A percentile compares a stretch with the other conserved stretches of the same genome.
Evolutionary conservation across 495 filamentous ascomycete species (phyloP).

Genomic region (Astrocystis sublimbata): DNA sequence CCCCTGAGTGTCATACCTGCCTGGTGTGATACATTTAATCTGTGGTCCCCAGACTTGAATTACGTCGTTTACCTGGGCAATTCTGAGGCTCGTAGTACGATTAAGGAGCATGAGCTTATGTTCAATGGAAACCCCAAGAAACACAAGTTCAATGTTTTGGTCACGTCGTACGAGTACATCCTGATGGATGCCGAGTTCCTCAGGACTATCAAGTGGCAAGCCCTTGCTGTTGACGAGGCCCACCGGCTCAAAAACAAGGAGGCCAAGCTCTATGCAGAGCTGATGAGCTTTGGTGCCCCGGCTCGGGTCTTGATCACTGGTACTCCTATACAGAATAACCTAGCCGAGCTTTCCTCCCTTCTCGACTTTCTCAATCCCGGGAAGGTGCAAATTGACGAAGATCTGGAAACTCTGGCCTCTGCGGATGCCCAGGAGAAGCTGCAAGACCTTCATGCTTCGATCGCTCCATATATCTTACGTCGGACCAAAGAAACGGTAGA

Average conservation of each 20-base stretch:
- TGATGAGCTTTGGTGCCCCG: slow-evolving; percentile 81
- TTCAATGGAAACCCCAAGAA: slow-evolving; percentile 78
- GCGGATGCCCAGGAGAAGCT: slow-evolving; percentile 50
- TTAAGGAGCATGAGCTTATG: slow-evolving; percentile 85
- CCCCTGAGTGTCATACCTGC: slow-evolving; percentile 94
- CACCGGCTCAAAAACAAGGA: slow-evolving; percentile 96
- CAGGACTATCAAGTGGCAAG: slow-evolving; percentile 92
- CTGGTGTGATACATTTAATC: slow-evolving; percentile 96
- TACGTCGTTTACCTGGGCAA: slow-evolving; percentile 96
- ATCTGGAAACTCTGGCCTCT: slow-evolving; percentile 65
- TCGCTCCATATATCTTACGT: slow-evolving; percentile 91
- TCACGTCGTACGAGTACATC: slow-evolving; percentile 96
- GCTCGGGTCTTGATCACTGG: slow-evolving; percentile 92
- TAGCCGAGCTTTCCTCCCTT: slow-evolving; percentile 86
- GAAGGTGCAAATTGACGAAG: slow-evolving; percentile 78
- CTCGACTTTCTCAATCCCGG: slow-evolving; percentile 96
- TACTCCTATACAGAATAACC: slow-evolving; percentile 95
- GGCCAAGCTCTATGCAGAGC: slow-evolving; percentile 82
- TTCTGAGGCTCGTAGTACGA: slow-evolving; percentile 74
- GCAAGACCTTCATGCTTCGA: slow-evolving; percentile 67
- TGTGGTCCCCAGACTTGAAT: slow-evolving; percentile 95
- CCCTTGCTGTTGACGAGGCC: slow-evolving; percentile 93
- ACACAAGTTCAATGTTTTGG: slow-evolving; percentile 89
- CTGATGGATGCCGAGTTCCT: slow-evolving; percentile 76
- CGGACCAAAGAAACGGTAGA: slow-evolving; percentile 97